Evolutionary conservation across 768 basidiomycete species (phyloP).

Genomic region (Tylopilus plumbeoviolaceoides): DNA sequence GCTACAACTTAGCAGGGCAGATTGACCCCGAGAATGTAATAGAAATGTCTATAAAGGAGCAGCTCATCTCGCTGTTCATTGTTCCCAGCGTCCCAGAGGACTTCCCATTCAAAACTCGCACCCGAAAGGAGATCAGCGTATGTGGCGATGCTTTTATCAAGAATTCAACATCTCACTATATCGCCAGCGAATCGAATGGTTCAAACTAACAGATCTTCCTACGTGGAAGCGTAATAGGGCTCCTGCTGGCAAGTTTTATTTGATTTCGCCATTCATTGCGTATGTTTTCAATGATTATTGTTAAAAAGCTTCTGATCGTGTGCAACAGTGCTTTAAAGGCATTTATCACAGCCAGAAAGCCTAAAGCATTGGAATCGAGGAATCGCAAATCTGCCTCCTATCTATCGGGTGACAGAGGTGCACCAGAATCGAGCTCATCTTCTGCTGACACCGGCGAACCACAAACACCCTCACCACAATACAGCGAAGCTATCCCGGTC

Average conservation of each 20-base stretch:
- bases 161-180: constrained; percentile 8
- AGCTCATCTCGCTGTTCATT: constrained; percentile 87
- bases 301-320: constrained; percentile 3
- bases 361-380: constrained; percentile 36
- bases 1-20: constrained; percentile 78
- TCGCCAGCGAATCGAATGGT: constrained; percentile 93
- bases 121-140: constrained; percentile 97
- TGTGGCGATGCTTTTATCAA: constrained; percentile 23
- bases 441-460: constrained; percentile 58
- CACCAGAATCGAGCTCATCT: constrained; percentile 66
- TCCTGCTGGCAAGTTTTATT: constrained; percentile 79
- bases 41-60: constrained; percentile 84
- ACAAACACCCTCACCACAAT: constrained; percentile 61
- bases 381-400: constrained; percentile 34
- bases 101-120: constrained; percentile 87
- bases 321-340: constrained; percentile 43
- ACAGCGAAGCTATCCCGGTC: constrained; percentile 37
- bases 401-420: constrained; percentile 29
- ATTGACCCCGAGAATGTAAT: constrained; percentile 67
- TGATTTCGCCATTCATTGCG: constrained; percentile 93
- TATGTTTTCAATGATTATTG: constrained; percentile 34
- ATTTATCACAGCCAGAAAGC: constrained; percentile 64
- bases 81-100: constrained; percentile 86
- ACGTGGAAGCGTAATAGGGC: constrained; percentile 84
- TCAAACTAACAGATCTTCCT: constrained; percentile 81